Conservation (phyloP, 2,329 filamentous ascomycete genomes). For the Alternaria sp. region DNA sequence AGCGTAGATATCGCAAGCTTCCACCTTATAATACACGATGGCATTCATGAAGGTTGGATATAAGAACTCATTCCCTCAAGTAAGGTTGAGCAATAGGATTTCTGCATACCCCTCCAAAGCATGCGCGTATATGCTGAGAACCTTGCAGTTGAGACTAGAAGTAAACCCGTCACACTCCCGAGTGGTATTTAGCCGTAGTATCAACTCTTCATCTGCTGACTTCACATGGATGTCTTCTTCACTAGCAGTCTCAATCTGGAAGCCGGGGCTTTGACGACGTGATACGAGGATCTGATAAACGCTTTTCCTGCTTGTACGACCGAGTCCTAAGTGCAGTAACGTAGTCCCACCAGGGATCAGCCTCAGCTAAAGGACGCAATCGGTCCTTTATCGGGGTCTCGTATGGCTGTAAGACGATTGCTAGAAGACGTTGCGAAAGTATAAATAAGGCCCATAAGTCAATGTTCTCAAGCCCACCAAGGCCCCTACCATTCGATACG, state of each 20-base stretch:
- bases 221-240: background rate
- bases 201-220: background rate
- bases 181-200: accelerated
- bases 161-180: no score
- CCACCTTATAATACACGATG: background rate
- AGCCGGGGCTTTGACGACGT: no score
- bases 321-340: no score
- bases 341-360: background rate
- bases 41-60: background rate
- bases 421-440: background rate
- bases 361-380: background rate
- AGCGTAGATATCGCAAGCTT: background rate
- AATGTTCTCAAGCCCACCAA: background rate
- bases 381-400: background rate
- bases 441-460: background rate
- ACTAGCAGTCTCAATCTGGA: background rate
- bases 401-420: background rate
- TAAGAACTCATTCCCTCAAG: no score
- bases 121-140: no score
- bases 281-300: background rate
- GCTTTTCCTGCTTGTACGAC: background rate
- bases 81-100: accelerated
- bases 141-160: no score
- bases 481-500: background rate
- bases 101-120: no score